Evolutionary conservation across 192 early-diverging fungal genomes (phyloP).

Genomic region (Coemansia sp.): DNA sequence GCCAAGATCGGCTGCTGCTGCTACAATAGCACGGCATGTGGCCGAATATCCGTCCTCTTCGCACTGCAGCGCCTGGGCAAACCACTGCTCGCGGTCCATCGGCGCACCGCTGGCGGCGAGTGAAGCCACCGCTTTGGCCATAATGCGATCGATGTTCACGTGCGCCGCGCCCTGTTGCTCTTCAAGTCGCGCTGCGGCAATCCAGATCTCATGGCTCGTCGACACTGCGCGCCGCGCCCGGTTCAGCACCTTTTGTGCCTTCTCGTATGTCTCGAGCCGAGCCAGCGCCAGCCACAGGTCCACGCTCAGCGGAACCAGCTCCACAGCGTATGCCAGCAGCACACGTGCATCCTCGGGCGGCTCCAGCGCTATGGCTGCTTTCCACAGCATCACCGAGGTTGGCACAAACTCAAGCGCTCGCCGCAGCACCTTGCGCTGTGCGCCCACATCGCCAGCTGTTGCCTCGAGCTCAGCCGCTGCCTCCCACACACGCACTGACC

Average conservation of each 20-base stretch:
- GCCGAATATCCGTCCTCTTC: constrained; percentile 75
- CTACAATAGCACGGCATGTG: constrained; percentile 83
- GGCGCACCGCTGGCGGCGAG: constrained; percentile 56
- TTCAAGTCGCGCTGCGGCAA: constrained; percentile 87
- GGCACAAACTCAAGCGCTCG: constrained; percentile 93
- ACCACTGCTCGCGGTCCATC: constrained; percentile 84
- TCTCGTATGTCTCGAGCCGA: constrained; percentile 82
- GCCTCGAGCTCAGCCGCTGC: constrained; percentile 81
- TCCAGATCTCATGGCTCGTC: constrained; percentile 92
- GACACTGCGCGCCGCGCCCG: constrained; percentile 81
- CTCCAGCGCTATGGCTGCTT: constrained; percentile 86
- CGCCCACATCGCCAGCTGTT: constrained; percentile 56
- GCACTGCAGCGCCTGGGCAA: constrained; percentile 79
- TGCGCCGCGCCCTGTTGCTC: constrained; percentile 63
- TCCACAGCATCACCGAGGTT: constrained; percentile 90
- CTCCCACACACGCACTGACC: constrained; percentile 92
- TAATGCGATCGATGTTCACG: constrained; percentile 60
- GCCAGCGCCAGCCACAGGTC: constrained; percentile 97
- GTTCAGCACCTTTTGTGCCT: constrained; percentile 89
- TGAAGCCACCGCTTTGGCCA: constrained; percentile 67
- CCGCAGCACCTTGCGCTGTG: constrained; percentile 80
- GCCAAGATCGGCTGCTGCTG: constrained; percentile 68
- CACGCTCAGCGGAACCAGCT: constrained; percentile 84
- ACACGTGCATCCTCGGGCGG: constrained; percentile 89
- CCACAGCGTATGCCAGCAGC: constrained; percentile 88